Conservation (phyloP, 441 rosid species). For the Populus trichocarpa region DNA sequence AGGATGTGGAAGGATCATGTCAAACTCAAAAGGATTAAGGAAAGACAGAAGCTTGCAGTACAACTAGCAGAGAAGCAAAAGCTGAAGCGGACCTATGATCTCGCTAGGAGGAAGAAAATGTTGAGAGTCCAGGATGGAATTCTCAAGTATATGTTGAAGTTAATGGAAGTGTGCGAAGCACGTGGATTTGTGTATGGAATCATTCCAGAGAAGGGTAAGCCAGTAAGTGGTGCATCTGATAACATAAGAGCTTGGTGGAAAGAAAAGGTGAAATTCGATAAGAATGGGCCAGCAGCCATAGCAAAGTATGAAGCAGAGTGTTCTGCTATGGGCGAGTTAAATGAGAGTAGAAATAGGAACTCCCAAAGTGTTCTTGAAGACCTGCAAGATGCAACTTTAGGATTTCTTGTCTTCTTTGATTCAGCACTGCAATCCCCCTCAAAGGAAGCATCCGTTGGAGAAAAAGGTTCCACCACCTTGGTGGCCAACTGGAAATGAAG, state of each 20-base stretch:
- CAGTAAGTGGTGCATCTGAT: conserved; percentile 73
- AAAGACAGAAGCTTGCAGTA: neutral
- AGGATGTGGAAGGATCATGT: conserved; percentile 7
- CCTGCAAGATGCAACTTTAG: conserved; percentile 77
- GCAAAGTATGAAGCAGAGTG: conserved; percentile 75
- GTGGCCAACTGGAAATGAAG: conserved; percentile 84
- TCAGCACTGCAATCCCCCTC: conserved; percentile 81
- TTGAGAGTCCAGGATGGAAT: conserved; percentile 84
- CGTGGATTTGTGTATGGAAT: conserved; percentile 82
- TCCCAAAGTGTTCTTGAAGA: conserved; percentile 32
- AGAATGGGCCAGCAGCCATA: conserved; percentile 80
- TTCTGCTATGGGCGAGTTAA: conserved; percentile 10
- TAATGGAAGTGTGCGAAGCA: conserved; percentile 84
- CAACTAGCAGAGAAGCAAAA: conserved; percentile 19
- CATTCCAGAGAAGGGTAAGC: conserved; percentile 79
- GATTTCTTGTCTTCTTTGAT: conserved; percentile 72
- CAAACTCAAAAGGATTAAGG: neutral
- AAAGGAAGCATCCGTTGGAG: conserved; percentile 73
- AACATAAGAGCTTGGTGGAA: conserved; percentile 89
- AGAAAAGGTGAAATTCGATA: conserved; percentile 81
- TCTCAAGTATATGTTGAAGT: conserved; percentile 80
- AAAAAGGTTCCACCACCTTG: conserved; percentile 74
- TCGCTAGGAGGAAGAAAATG: conserved; percentile 85
- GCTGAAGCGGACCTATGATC: conserved; percentile 76
- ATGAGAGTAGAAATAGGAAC: neutral